phyloP scores from a whole-genome alignment of 805 yeast species.

The Maudiozyma saulgeensis region DNA sequence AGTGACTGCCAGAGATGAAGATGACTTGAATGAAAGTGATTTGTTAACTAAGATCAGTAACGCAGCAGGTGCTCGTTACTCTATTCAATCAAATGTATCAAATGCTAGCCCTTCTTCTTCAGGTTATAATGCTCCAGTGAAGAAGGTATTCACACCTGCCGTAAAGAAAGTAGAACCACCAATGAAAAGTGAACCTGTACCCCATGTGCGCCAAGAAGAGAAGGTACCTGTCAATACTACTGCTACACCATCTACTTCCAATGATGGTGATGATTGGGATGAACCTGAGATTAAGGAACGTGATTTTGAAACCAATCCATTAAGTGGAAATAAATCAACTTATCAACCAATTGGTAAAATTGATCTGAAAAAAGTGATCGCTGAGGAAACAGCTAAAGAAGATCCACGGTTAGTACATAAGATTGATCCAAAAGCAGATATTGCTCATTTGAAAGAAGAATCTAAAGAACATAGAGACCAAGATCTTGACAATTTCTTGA shows the following conservation, averaged over 20 bases:
- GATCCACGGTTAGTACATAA: constrained; percentile 33
- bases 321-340: constrained; percentile 36
- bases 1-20: constrained; percentile 89
- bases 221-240: neutral
- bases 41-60: constrained; percentile 68
- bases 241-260: neutral
- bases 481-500: constrained; percentile 27
- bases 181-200: neutral
- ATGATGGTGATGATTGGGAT: constrained; percentile 33
- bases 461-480: constrained; percentile 29
- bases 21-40: constrained; percentile 75
- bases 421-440: constrained; percentile 24
- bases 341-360: constrained; percentile 59
- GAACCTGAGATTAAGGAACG: constrained; percentile 41
- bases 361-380: constrained; percentile 37
- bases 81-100: constrained; percentile 39
- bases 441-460: constrained; percentile 29
- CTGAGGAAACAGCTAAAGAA: constrained; percentile 34
- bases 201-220: constrained; percentile 15
- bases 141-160: constrained; percentile 10
- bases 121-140: constrained; percentile 16
- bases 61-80: constrained; percentile 94
- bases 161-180: constrained; percentile 5
- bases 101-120: constrained; percentile 31
- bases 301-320: constrained; percentile 39